These are phyloP conservation scores for Scedosporium aurantiacum DNA, from an alignment of 2,329 filamentous ascomycete species.

Conservation along the genomic window DNA sequence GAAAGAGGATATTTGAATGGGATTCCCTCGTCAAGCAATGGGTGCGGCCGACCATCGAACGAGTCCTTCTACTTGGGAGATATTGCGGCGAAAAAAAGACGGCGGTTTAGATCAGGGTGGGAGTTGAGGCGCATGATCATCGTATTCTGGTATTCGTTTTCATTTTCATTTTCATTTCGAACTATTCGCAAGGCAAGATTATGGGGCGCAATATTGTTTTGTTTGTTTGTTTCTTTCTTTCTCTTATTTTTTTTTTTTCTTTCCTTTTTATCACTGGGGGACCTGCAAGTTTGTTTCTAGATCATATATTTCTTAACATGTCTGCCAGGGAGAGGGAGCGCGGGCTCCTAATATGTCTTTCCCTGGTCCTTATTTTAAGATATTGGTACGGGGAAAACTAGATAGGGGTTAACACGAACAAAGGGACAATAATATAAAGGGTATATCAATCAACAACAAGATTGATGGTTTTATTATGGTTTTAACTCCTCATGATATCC, in stretches of 20 bases:
- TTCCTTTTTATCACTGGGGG: too few relatives aligned
- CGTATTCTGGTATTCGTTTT: background rate
- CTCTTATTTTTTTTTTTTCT: too few relatives aligned
- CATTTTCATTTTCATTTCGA: background rate
- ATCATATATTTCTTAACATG: too few relatives aligned
- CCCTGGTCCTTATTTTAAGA: background rate
- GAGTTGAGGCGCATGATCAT: background rate
- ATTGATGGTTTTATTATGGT: background rate
- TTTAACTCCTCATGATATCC: background rate
- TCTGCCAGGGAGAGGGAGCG: too few relatives aligned
- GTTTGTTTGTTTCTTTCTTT: background rate
- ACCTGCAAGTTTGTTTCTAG: too few relatives aligned
- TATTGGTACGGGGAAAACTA: background rate
- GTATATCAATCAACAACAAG: background rate
- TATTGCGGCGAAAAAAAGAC: too few relatives aligned
- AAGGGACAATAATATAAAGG: background rate
- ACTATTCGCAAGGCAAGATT: background rate
- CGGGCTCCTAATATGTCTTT: background rate
- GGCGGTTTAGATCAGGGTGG: background rate
- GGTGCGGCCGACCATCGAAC: background rate
- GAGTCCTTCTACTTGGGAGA: too few relatives aligned
- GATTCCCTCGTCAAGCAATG: background rate
- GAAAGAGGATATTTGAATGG: slow-evolving; percentile 13
- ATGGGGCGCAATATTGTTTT: background rate
- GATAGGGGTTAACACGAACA: background rate